Evolutionary conservation across 768 basidiomycete genomes (phyloP).

Genomic region (Trametes elegans): DNA sequence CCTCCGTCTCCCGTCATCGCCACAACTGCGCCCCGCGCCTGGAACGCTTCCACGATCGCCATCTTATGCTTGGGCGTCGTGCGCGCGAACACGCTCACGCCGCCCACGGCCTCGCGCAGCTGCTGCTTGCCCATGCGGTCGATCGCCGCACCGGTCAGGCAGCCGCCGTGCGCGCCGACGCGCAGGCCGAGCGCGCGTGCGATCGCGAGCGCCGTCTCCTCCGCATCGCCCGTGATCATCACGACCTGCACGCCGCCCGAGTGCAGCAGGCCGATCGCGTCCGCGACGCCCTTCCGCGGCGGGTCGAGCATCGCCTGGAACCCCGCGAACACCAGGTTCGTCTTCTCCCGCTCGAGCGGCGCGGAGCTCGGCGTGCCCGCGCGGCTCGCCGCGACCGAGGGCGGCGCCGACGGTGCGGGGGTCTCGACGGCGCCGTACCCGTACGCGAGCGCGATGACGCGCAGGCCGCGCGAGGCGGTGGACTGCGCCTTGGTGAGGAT

Average conservation of each 20-base stretch:
- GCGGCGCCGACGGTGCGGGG: conserved; percentile 14
- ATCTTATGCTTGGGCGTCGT: conserved; percentile 98
- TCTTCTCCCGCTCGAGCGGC: conserved; percentile 35
- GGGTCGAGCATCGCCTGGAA: conserved; percentile 97
- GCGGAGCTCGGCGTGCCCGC: conserved; percentile 20
- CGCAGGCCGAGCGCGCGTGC: conserved; percentile 82
- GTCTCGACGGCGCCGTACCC: conserved; percentile 63
- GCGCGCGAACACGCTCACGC: conserved; percentile 87
- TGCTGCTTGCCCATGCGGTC: conserved; percentile 82
- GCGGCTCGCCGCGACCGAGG: conserved; percentile 28
- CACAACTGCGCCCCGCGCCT: conserved; percentile 83
- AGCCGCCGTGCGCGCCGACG: conserved; percentile 46
- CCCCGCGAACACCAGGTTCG: conserved; percentile 82
- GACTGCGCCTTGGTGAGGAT: conserved; percentile 71
- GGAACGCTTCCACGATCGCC: conserved; percentile 94
- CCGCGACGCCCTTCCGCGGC: conserved; percentile 89
- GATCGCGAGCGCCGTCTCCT: conserved; percentile 86
- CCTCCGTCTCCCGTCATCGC: conserved; percentile 99
- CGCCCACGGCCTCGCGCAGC: conserved; percentile 77
- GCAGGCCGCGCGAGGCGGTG: conserved; percentile 72
- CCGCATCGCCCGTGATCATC: conserved; percentile 97
- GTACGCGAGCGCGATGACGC: conserved; percentile 91
- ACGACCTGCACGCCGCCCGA: conserved; percentile 91
- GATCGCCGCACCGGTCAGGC: conserved; percentile 57
- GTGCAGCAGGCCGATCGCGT: conserved; percentile 79